Percentiles rank a stretch among this genome's conserved stretches.
phyloP scores from a whole-genome alignment of 192 early-diverging fungal species.

The Coemansia sp. region DNA sequence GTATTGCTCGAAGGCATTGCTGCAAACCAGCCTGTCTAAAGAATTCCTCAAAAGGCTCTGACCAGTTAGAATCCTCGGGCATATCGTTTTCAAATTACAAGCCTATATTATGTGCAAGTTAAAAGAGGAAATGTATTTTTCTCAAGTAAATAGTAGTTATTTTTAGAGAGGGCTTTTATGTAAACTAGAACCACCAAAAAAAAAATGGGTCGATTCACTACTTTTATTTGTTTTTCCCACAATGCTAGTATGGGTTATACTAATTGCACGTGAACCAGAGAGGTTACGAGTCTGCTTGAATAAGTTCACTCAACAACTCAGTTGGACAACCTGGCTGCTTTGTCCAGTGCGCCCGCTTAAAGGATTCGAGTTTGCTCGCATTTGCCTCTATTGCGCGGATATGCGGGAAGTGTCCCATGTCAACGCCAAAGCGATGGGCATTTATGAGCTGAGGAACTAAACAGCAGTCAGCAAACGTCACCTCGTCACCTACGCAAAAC shows the following conservation, averaged over 20 bases:
- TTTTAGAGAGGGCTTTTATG: too few relatives aligned
- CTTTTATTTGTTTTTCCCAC: not conserved
- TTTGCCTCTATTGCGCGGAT: conserved; percentile 62
- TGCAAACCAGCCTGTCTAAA: conserved; percentile 28
- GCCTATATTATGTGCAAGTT: not conserved
- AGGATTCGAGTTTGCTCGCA: conserved; percentile 63
- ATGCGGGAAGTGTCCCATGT: conserved; percentile 68
- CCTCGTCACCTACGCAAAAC: conserved; percentile 76
- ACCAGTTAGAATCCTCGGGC: conserved; percentile 13
- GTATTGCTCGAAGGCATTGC: conserved; percentile 36
- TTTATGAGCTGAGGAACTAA: conserved; percentile 80
- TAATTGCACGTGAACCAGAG: not conserved
- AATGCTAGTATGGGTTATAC: not conserved
- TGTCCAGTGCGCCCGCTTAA: conserved; percentile 61
- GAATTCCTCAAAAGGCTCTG: conserved; percentile 28
- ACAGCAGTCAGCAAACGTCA: conserved; percentile 82
- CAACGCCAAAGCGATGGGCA: conserved; percentile 70
- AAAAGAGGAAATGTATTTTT: too few relatives aligned
- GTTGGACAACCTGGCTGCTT: conserved; percentile 68
- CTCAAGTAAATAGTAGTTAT: too few relatives aligned
- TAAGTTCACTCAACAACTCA: conserved; percentile 23
- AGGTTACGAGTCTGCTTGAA: too few relatives aligned
- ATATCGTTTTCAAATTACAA: not conserved
- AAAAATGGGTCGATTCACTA: not conserved
- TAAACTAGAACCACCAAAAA: not conserved